Conservation (phyloP, 2,329 filamentous ascomycete species). For the Sarocladium kiliense region DNA sequence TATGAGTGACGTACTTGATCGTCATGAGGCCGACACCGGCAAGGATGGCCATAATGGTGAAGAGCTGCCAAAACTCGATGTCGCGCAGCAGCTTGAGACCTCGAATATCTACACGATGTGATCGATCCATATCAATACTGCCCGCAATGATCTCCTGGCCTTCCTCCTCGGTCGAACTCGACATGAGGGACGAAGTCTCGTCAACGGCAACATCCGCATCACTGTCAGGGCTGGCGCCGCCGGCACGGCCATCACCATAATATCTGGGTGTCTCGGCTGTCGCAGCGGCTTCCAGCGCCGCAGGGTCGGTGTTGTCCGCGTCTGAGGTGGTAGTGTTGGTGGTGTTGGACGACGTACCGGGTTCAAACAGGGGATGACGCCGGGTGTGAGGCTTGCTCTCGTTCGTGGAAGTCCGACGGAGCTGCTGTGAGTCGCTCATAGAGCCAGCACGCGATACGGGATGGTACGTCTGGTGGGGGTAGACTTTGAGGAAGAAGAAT, state of each 20-base stretch:
- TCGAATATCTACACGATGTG: constrained; percentile 84
- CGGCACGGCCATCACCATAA: not conserved
- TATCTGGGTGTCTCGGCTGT: not conserved
- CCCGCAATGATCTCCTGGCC: constrained; percentile 47
- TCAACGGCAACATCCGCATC: constrained; percentile 40
- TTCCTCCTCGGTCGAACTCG: constrained; percentile 47
- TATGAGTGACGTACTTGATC: constrained; percentile 70
- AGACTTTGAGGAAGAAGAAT: constrained; percentile 79
- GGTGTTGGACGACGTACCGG: constrained; percentile 54
- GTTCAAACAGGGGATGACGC: constrained; percentile 43
- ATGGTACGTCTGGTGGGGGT: constrained; percentile 55
- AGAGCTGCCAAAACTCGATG: constrained; percentile 87
- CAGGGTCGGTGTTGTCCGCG: constrained; percentile 5
- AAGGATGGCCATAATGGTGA: constrained; percentile 80
- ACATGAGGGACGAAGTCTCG: constrained; percentile 79
- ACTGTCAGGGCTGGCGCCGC: constrained; percentile 1
- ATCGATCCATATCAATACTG: constrained; percentile 66
- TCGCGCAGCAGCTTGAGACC: constrained; percentile 68
- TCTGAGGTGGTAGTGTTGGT: constrained; percentile 26
- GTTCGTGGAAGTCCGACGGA: constrained; percentile 36
- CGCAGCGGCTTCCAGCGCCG: constrained; percentile 2
- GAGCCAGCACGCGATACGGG: constrained; percentile 33
- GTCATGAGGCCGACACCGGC: constrained; percentile 96
- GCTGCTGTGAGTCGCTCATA: constrained; percentile 25
- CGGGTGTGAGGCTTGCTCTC: constrained; percentile 36